Percentiles rank a stretch among this genome's conserved stretches.
Conservation (phyloP, 2,329 filamentous ascomycete species). For the Fusarium sp. region DNA sequence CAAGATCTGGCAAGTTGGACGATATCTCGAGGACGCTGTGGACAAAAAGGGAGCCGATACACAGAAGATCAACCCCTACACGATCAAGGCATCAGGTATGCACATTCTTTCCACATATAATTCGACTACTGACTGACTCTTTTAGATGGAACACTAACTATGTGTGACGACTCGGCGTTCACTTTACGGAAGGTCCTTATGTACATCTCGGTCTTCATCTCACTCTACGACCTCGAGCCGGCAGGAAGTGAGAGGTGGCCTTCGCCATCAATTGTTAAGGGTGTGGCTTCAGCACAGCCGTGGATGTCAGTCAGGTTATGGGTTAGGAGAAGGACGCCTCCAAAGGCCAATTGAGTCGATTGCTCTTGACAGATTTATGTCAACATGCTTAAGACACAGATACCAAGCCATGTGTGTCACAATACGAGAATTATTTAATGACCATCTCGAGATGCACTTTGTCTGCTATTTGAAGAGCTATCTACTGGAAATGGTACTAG, state of each 20-base stretch:
- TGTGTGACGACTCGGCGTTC: slow-evolving; percentile 50
- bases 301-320: slow-evolving; percentile 47
- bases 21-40: slow-evolving; percentile 47
- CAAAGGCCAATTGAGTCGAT: slow-evolving; percentile 8
- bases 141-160: slow-evolving; percentile 47
- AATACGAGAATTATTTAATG: background rate
- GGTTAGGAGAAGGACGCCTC: slow-evolving; percentile 46
- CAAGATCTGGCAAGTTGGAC: slow-evolving; percentile 49
- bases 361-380: background rate
- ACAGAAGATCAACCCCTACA: slow-evolving; percentile 40
- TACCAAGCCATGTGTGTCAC: background rate
- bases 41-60: slow-evolving; percentile 42
- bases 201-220: slow-evolving; percentile 50
- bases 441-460: background rate
- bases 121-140: slow-evolving; percentile 20
- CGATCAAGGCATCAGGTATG: slow-evolving; percentile 51
- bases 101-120: too few species aligned
- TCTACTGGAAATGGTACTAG: background rate
- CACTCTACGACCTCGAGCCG: slow-evolving; percentile 52
- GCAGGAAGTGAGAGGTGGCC: slow-evolving; percentile 45
- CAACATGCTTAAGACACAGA: background rate
- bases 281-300: slow-evolving; percentile 45
- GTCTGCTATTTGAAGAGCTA: background rate
- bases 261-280: slow-evolving; percentile 39
- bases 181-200: slow-evolving; percentile 50